Base-by-base conservation (phyloP, 768 basidiomycete genomes). In the Sutorius australiensis region DNA sequence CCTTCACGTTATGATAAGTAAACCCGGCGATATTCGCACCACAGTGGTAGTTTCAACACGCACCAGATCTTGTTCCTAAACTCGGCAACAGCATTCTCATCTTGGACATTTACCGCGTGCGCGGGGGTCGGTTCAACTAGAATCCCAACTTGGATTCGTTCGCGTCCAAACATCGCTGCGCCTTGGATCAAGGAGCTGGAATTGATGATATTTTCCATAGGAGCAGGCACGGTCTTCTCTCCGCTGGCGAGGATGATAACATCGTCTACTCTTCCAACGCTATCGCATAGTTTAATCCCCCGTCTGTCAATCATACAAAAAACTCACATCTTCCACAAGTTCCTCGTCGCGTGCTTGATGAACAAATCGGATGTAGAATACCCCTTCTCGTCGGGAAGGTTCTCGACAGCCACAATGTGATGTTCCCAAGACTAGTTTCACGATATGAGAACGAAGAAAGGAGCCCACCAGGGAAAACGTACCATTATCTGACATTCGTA, bases 281-380 rank as follows among this genome's bases (percentile, higher is more conserved):
- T 77, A 55, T 32, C 24, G 19, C 17, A 6, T 8, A 21, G 9
- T 27, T 54, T 16, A 36, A 28, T 36, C 16, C 33, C 24, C 14
- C 9, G 0, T 21, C 30, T 9, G 17, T 1, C 1, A 13, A 41
- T 28, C 14, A 21, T 17, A 7, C 13, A 27, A 17, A 19, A 36
- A 1, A 32, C 57, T 43, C 43, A 77, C 77, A 78, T 69, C 57
- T 69, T 76, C 74, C 76, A 81, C 30, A 75, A 6, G 2, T 68
- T 53, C 38, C 70, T 73, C 2, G 72, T 72, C 0, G 80, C 78
- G 56, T 80, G 80, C 19, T 62, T 69, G 10, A 71, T 52, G 54
- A 74, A 76, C 3, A 81, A 45, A 64, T 78, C 79, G 0, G 72
- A 71, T 1, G 74, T 78, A 0, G 72, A 74, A 47, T 75, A 61